These are phyloP conservation scores for Xylariales sp. DNA, from an alignment of 2,329 filamentous ascomycete species.

Conservation along the genomic window DNA sequence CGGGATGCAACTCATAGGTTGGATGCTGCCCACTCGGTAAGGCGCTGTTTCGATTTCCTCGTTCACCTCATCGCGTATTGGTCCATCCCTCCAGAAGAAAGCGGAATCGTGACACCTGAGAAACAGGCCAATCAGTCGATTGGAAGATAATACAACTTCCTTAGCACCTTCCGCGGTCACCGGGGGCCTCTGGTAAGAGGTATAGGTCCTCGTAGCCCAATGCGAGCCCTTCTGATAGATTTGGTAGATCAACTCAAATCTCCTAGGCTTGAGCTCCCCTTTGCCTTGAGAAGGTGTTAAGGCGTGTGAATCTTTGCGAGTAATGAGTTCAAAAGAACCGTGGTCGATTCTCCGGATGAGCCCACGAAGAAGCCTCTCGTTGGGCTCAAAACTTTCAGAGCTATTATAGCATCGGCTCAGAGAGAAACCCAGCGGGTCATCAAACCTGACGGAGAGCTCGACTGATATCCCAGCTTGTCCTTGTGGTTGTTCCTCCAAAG, in stretches of 20 bases:
- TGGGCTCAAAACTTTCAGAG: slow-evolving; percentile 37
- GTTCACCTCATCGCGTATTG: slow-evolving; percentile 32
- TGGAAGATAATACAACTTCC: slow-evolving; percentile 43
- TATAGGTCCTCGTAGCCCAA: slow-evolving; percentile 40
- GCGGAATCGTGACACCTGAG: slow-evolving; percentile 44
- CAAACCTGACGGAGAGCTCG: slow-evolving; percentile 41
- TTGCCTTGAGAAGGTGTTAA: slow-evolving; percentile 33
- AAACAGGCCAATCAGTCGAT: slow-evolving; percentile 47
- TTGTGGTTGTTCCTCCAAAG: slow-evolving; percentile 2
- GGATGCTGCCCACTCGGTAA: slow-evolving; percentile 36
- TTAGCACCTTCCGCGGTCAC: slow-evolving; percentile 38
- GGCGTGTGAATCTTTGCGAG: slow-evolving; percentile 44
- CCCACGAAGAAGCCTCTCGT: slow-evolving; percentile 42
- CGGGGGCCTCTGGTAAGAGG: slow-evolving; percentile 45
- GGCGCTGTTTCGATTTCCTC: slow-evolving; percentile 32
- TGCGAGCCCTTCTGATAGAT: slow-evolving; percentile 35
- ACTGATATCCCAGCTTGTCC: slow-evolving; percentile 29
- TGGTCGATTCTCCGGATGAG: slow-evolving; percentile 47
- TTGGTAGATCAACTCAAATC: slow-evolving; percentile 45
- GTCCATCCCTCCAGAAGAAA: slow-evolving; percentile 42
- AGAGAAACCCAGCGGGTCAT: slow-evolving; percentile 36
- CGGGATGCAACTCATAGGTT: slow-evolving; percentile 43
- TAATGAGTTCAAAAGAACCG: slow-evolving; percentile 49
- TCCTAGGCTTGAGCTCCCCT: slow-evolving; percentile 34
- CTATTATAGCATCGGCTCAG: slow-evolving; percentile 42